phyloP scores from a whole-genome alignment of 192 early-diverging fungal species.

The Coemansia sp. region DNA sequence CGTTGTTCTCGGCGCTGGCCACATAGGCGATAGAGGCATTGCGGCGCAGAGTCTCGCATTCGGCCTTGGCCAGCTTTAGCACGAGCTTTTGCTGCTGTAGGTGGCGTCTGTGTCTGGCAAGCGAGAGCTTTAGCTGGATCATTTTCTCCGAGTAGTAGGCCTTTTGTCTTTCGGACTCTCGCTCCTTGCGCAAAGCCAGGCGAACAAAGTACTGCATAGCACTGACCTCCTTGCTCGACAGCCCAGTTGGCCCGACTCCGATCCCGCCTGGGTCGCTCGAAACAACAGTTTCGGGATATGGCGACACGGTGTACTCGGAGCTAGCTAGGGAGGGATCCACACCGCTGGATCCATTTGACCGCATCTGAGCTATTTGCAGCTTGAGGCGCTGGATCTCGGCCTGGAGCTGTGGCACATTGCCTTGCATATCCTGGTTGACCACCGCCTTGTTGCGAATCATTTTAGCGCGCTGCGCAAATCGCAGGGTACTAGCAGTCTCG shows the following conservation, averaged over 20 bases:
- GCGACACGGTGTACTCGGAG: neutral
- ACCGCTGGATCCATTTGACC: neutral
- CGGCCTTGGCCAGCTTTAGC: constrained; percentile 35
- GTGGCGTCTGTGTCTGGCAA: constrained; percentile 40
- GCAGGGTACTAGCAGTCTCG: constrained; percentile 63
- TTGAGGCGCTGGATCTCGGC: constrained; percentile 61
- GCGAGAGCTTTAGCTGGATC: constrained; percentile 45
- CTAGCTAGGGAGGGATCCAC: neutral
- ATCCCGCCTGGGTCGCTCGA: neutral
- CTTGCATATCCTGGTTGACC: constrained; percentile 67
- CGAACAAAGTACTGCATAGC: constrained; percentile 47
- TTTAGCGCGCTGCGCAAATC: constrained; percentile 69
- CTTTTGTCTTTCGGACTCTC: constrained; percentile 55
- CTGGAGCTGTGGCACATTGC: constrained; percentile 61
- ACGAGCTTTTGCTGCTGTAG: constrained; percentile 45
- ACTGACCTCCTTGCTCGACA: constrained; percentile 28
- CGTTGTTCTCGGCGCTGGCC: constrained; percentile 38
- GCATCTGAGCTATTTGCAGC: constrained; percentile 43
- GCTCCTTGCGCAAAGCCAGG: constrained; percentile 54
- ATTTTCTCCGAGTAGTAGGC: constrained; percentile 50
- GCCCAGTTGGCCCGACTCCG: neutral
- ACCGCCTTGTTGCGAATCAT: constrained; percentile 72
- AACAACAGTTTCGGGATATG: neutral
- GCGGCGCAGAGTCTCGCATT: constrained; percentile 30
- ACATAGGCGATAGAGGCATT: constrained; percentile 17